phyloP scores from a whole-genome alignment of 1,284 basidiomycete genomes.

The Apiotrichum mycotoxinovorans region DNA sequence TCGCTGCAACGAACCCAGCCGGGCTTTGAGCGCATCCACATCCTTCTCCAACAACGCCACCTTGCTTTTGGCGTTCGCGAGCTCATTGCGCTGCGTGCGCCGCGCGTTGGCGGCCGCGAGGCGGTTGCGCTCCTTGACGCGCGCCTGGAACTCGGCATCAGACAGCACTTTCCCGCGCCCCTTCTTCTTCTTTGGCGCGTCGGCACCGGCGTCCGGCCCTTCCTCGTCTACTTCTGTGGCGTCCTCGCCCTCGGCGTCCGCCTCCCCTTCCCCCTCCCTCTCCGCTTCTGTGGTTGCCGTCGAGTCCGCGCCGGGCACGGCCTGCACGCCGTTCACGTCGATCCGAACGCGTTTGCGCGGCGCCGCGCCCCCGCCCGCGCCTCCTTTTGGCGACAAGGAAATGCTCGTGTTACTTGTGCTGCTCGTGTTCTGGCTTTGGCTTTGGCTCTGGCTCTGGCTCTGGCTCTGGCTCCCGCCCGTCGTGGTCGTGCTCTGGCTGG shows the following conservation, averaged over 20 bases:
- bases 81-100: background rate
- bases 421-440: background rate
- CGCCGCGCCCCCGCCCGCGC: background rate
- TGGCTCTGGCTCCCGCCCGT: background rate
- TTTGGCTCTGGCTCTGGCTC: background rate
- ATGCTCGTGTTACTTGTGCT: background rate
- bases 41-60: background rate
- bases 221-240: background rate
- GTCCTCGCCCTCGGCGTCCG: background rate
- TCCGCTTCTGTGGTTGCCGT: no score
- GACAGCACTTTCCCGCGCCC: background rate
- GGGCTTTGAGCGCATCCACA: background rate
- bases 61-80: background rate
- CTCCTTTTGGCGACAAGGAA: background rate
- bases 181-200: background rate
- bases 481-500: background rate
- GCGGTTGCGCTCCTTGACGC: background rate
- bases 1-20: background rate
- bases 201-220: background rate
- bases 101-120: background rate
- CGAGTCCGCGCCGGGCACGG: background rate
- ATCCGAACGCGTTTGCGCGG: constrained; percentile 1
- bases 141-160: background rate
- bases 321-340: background rate
- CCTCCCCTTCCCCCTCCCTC: no score